Evolutionary conservation across 2,329 filamentous ascomycete genomes (phyloP).

Genomic region (Xylariaceae sp.): DNA sequence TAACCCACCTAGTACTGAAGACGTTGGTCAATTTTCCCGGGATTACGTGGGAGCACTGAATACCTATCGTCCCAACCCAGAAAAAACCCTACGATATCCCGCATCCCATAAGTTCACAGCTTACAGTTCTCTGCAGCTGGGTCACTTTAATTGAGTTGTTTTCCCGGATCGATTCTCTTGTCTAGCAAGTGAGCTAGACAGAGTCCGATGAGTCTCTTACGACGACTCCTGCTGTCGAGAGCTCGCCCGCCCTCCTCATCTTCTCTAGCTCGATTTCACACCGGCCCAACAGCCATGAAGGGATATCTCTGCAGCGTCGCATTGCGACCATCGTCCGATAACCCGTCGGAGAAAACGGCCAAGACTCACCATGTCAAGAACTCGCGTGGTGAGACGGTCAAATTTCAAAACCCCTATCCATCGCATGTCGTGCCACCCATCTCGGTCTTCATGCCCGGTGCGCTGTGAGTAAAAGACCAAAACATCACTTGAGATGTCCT

Average conservation of each 20-base stretch:
- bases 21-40: no score
- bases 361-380: slow-evolving; percentile 46
- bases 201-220: slow-evolving; percentile 12
- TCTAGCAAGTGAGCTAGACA: neutral
- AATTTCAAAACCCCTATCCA: slow-evolving; percentile 49
- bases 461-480: slow-evolving; percentile 22
- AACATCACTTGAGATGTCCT: neutral
- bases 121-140: neutral
- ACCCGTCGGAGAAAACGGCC: slow-evolving; percentile 39
- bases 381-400: slow-evolving; percentile 36
- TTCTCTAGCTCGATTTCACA: slow-evolving; percentile 14
- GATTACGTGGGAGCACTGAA: no score
- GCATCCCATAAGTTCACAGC: neutral
- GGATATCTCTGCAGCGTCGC: slow-evolving; percentile 27
- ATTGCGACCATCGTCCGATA: slow-evolving; percentile 28
- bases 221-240: slow-evolving; percentile 1
- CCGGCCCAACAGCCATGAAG: slow-evolving; percentile 21
- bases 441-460: slow-evolving; percentile 5
- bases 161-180: neutral
- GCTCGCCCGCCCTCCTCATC: slow-evolving; percentile 5
- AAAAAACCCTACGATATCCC: no score
- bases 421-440: slow-evolving; percentile 33
- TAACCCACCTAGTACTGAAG: neutral
- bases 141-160: neutral
- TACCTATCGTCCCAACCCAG: no score